phyloP scores from a whole-genome alignment of 2,329 filamentous ascomycete species.

The Claviceps pusilla region DNA sequence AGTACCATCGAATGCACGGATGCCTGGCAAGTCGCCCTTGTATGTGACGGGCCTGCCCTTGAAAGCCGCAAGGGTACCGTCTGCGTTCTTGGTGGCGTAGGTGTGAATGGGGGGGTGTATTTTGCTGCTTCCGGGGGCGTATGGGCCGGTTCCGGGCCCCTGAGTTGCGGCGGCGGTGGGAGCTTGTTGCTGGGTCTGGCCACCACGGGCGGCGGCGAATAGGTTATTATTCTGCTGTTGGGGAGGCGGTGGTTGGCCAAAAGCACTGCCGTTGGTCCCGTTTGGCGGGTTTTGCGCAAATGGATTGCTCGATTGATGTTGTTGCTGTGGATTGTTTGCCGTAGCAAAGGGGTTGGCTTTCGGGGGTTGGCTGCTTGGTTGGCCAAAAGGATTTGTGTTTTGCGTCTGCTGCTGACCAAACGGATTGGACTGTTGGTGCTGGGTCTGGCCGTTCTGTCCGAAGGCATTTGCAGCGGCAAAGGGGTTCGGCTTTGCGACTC shows the following conservation, averaged over 20 bases:
- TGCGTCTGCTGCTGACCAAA: slow-evolving; percentile 3
- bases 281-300: slow-evolving; percentile 7
- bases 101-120: slow-evolving; percentile 29
- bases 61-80: slow-evolving; percentile 38
- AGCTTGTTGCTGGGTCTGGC: slow-evolving; percentile 6
- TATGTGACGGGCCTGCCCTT: slow-evolving; percentile 51
- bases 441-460: not conserved
- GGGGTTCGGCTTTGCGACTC: slow-evolving; percentile 20
- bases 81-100: slow-evolving; percentile 28
- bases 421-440: slow-evolving; percentile 8
- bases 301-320: slow-evolving; percentile 11
- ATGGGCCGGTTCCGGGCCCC: slow-evolving; percentile 19
- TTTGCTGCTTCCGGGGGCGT: slow-evolving; percentile 27
- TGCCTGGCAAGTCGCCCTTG: slow-evolving; percentile 32
- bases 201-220: slow-evolving; percentile 9
- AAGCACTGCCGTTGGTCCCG: slow-evolving; percentile 9
- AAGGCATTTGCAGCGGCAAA: slow-evolving; percentile 16
- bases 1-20: slow-evolving; percentile 35
- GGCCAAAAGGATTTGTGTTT: slow-evolving; percentile 12
- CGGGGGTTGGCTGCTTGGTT: slow-evolving; percentile 1
- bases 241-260: slow-evolving; percentile 10
- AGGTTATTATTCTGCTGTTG: slow-evolving; percentile 12
- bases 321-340: slow-evolving; percentile 4
- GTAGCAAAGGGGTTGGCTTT: slow-evolving; percentile 15
- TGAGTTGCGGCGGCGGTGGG: slow-evolving; percentile 2